phyloP scores from a whole-genome alignment of 2,329 filamentous ascomycete genomes.

The Cadophora sp. region DNA sequence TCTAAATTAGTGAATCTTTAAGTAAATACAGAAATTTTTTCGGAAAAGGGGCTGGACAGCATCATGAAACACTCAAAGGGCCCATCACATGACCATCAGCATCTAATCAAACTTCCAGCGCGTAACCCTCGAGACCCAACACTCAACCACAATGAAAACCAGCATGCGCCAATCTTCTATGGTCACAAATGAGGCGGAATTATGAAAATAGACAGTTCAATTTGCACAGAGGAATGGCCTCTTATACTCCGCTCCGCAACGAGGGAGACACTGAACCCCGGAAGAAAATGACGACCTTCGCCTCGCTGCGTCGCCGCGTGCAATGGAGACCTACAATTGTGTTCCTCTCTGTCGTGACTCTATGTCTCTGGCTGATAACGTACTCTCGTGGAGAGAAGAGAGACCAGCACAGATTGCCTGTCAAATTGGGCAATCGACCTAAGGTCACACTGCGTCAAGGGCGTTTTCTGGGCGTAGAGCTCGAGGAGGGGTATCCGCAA shows the following conservation, averaged over 20 bases:
- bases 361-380: slow-evolving; percentile 7
- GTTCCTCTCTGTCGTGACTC: not conserved
- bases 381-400: slow-evolving; percentile 4
- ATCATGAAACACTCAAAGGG: not conserved
- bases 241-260: slow-evolving; percentile 3
- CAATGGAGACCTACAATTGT: slow-evolving; percentile 1
- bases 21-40: not conserved
- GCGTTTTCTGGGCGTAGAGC: slow-evolving; percentile 36
- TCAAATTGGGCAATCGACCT: slow-evolving; percentile 12
- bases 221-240: slow-evolving; percentile 11
- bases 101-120: not conserved
- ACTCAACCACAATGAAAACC: not conserved
- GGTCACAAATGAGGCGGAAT: slow-evolving; percentile 10
- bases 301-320: slow-evolving; percentile 3
- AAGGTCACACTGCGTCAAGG: slow-evolving; percentile 39
- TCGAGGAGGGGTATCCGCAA: slow-evolving; percentile 32
- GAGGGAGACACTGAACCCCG: not conserved
- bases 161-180: not conserved
- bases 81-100: slow-evolving; percentile 14
- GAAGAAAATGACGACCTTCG: slow-evolving; percentile 12
- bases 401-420: not conserved
- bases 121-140: not conserved
- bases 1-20: not conserved
- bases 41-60: not conserved
- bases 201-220: slow-evolving; percentile 10